Evolutionary conservation across 2,329 filamentous ascomycete genomes (phyloP).

Genomic region (Claviceps spartinae): DNA sequence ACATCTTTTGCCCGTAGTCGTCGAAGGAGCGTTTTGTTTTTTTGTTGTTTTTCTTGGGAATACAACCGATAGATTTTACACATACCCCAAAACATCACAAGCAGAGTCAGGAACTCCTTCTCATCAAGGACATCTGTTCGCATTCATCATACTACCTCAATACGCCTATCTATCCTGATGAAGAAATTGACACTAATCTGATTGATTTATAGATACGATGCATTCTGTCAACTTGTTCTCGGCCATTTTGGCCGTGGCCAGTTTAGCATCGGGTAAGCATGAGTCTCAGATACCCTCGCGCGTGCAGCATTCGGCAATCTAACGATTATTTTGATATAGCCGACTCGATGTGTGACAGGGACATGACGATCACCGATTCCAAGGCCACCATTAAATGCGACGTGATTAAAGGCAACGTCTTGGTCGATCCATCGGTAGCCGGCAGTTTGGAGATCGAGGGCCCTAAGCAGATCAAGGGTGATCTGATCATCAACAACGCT

Average conservation of each 20-base stretch:
- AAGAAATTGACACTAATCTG: not conserved
- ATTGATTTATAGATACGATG: slow-evolving; percentile 24
- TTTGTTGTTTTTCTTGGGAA: slow-evolving; percentile 11
- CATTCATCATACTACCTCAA: not conserved
- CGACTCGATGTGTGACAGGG: slow-evolving; percentile 29
- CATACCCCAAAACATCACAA: slow-evolving; percentile 5
- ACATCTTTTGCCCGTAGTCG: slow-evolving; percentile 11
- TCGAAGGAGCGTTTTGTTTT: not conserved
- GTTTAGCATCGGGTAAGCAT: slow-evolving; percentile 29
- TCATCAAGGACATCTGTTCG: not conserved
- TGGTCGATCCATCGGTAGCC: slow-evolving; percentile 42
- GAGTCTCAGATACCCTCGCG: no score
- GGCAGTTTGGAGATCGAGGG: slow-evolving; percentile 50
- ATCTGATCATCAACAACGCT: slow-evolving; percentile 49
- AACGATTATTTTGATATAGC: slow-evolving; percentile 1
- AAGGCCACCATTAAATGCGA: slow-evolving; percentile 50
- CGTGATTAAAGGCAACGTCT: slow-evolving; percentile 56
- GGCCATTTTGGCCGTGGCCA: slow-evolving; percentile 29
- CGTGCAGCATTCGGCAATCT: not conserved
- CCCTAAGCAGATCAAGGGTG: slow-evolving; percentile 40
- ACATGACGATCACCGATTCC: slow-evolving; percentile 51
- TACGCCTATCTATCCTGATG: not conserved
- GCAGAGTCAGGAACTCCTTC: slow-evolving; percentile 8
- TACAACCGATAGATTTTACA: slow-evolving; percentile 10
- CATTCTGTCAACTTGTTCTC: slow-evolving; percentile 30